Base-by-base conservation (phyloP, 2,329 filamentous ascomycete species). In the Achaetomium macrosporum region DNA sequence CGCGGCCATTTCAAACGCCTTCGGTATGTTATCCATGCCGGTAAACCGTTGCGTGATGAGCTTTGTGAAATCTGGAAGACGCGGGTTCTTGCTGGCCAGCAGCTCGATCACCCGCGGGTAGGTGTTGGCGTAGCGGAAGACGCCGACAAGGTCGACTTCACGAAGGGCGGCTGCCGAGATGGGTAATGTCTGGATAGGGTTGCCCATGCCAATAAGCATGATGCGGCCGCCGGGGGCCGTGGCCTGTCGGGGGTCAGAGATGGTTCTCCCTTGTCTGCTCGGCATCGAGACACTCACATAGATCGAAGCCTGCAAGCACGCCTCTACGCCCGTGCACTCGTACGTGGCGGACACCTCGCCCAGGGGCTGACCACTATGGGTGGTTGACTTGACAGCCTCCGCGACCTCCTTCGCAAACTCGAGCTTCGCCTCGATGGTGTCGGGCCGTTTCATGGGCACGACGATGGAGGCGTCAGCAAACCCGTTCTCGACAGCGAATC, bases 301-400 rank as follows among this genome's bases (percentile, higher is more conserved):
- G 51, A 91, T 89, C 5, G 84, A 79, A 6, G 82, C 81, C 66
- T 91, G 87, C 61, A 90, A 75, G 62, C 87, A 91, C 0, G 82
- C 80, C 64, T 88, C 86, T 19, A 90, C 87, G 9, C 88, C 88
- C 0, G 88, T 91, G 65, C 87, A 90, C 70, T 91, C 87, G 63
- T 87, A 90, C 2, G 86, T 84, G 1, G 81, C 79, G 47, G 82
- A 78, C 0, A 87, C 78, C 63, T 88, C 83, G 0, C 73, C 81
- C 55, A 87, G 75, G 12, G 77, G 73, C 58, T 71, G 64, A 2
- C 71, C 59, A 13, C 53, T 54, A 1, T 51, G 65, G 33, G 60
- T 57, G 0, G 68, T 67, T 31, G 60, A 61, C 60, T 69, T 72
- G 47, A 77, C 68, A 53, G 69, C 62, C 48, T 67, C 68, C 1